Conservation (phyloP, 1,284 basidiomycete species). For the Trametes versicolor region DNA sequence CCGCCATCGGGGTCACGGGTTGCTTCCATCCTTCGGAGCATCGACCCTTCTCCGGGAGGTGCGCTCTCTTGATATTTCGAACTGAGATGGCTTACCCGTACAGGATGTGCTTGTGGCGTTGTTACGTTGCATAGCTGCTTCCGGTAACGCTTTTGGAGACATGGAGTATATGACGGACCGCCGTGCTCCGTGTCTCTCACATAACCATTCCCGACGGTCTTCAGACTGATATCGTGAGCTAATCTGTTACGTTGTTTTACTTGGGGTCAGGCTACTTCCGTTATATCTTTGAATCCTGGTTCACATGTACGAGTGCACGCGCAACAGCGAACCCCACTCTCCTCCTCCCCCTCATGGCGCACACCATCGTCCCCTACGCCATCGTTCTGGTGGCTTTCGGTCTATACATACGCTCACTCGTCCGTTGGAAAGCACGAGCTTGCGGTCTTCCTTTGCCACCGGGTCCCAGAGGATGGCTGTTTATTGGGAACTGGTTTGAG, state of each 20-base stretch:
- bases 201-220: no score
- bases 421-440: background rate
- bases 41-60: background rate
- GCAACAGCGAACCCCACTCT: no score
- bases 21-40: background rate
- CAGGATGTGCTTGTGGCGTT: background rate
- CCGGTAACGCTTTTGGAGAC: no score
- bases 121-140: background rate
- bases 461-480: background rate
- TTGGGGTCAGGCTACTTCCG: no score
- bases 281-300: no score
- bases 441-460: constrained; percentile 4
- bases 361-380: background rate
- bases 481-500: constrained; percentile 3
- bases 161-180: no score
- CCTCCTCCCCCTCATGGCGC: no score
- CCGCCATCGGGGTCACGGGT: background rate
- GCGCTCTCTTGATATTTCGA: background rate
- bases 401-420: background rate
- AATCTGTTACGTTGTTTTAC: no score
- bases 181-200: no score
- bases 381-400: background rate
- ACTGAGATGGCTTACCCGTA: background rate
- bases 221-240: no score
- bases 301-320: no score